A percentile compares a stretch with the other conserved stretches of the same genome.
These are phyloP conservation scores for Ustilago tritici DNA, from an alignment of 1,284 basidiomycete genomes.

Conservation along the genomic window DNA sequence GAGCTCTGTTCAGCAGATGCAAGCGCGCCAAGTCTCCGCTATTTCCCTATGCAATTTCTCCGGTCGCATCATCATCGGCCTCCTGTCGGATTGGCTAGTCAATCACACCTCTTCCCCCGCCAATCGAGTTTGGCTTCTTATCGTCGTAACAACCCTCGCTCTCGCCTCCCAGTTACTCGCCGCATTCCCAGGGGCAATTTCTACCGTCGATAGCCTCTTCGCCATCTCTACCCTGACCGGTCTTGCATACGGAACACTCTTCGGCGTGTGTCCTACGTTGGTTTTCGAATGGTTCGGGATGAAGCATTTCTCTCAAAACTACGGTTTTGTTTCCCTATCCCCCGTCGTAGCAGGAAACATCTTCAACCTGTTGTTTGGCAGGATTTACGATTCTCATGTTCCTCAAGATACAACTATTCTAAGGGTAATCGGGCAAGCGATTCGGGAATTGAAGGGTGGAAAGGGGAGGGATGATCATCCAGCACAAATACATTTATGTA, in stretches of 20 bases:
- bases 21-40: slow-evolving; percentile 80
- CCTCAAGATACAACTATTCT: slow-evolving; percentile 10
- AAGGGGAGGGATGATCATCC: slow-evolving; percentile 12
- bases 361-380: slow-evolving; percentile 85
- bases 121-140: slow-evolving; percentile 58
- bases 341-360: slow-evolving; percentile 85
- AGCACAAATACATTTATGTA: slow-evolving; percentile 49
- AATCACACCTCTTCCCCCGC: slow-evolving; percentile 33
- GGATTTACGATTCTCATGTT: slow-evolving; percentile 61
- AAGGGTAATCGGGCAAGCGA: neutral
- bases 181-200: slow-evolving; percentile 71
- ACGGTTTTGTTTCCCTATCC: slow-evolving; percentile 81
- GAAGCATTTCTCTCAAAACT: slow-evolving; percentile 85
- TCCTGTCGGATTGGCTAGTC: slow-evolving; percentile 77
- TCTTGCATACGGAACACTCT: slow-evolving; percentile 81
- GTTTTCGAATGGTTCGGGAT: slow-evolving; percentile 89
- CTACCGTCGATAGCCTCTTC: slow-evolving; percentile 78
- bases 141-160: slow-evolving; percentile 62
- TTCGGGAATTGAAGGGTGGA: neutral
- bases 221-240: slow-evolving; percentile 80
- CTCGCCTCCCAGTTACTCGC: slow-evolving; percentile 61
- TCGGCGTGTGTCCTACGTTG: slow-evolving; percentile 81
- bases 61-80: slow-evolving; percentile 82
- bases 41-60: slow-evolving; percentile 86
- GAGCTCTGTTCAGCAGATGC: slow-evolving; percentile 76